A percentile compares a stretch with the other conserved stretches of the same genome.
Evolutionary conservation across 495 filamentous ascomycete genomes (phyloP).

Genomic region (Zalerion maritima): DNA sequence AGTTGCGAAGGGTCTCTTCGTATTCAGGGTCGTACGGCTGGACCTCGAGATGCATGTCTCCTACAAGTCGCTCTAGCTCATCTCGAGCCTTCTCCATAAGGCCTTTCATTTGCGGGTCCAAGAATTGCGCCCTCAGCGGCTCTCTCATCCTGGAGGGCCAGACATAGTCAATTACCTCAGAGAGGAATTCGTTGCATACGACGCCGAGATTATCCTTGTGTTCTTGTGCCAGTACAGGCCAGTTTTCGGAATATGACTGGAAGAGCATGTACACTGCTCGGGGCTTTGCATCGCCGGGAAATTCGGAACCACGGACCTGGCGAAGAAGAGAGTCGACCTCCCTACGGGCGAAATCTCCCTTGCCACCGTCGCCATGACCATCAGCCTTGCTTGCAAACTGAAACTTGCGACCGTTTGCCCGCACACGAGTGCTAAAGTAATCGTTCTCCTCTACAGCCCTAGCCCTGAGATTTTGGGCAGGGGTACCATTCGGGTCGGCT

Average conservation of each 20-base stretch:
- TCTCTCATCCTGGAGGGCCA: constrained; percentile 27
- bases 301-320: constrained; percentile 26
- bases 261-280: constrained; percentile 27
- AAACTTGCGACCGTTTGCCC: constrained; percentile 24
- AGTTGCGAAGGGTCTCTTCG: constrained; percentile 19
- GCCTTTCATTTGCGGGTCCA: constrained; percentile 21
- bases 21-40: constrained; percentile 28
- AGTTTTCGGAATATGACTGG: constrained; percentile 23
- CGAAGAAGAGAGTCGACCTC: constrained; percentile 21
- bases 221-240: constrained; percentile 25
- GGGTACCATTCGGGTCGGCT: constrained; percentile 21
- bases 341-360: constrained; percentile 18
- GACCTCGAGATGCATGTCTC: constrained; percentile 24
- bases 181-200: constrained; percentile 28
- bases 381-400: constrained; percentile 9
- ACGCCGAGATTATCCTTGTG: constrained; percentile 28
- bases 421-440: constrained; percentile 17
- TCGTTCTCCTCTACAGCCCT: constrained; percentile 28
- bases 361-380: constrained; percentile 7
- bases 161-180: constrained; percentile 24
- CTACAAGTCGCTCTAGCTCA: constrained; percentile 21
- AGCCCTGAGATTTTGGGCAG: constrained; percentile 25
- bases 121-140: constrained; percentile 20
- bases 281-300: constrained; percentile 25
- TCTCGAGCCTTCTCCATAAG: constrained; percentile 21